Conservation (phyloP, 1,284 basidiomycete genomes). For the Fomes fomentarius region DNA sequence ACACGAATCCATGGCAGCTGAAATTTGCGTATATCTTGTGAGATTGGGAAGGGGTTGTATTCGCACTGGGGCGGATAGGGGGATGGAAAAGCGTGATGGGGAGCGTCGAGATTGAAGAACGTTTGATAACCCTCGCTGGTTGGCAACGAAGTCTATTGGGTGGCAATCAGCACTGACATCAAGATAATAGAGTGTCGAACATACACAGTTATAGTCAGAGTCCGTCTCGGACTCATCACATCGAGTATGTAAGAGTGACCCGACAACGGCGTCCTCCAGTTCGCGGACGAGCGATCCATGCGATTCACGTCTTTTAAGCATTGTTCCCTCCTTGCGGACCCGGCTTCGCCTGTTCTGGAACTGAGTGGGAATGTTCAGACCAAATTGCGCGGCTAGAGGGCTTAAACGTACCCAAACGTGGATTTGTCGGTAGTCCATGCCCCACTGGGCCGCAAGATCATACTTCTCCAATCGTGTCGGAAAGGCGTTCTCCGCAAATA, state of each 20-base stretch:
- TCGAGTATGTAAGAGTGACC: too few relatives aligned
- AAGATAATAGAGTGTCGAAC: too few relatives aligned
- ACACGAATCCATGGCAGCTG: background rate
- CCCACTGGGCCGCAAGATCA: constrained; percentile 44
- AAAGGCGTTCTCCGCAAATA: constrained; percentile 54
- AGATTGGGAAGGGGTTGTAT: constrained; percentile 32
- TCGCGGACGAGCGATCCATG: background rate
- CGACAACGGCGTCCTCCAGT: background rate
- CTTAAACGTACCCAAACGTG: constrained; percentile 54
- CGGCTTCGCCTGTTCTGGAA: constrained; percentile 52
- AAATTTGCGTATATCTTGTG: background rate
- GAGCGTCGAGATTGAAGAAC: constrained; percentile 11
- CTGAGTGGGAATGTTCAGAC: constrained; percentile 27
- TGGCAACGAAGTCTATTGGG: too few relatives aligned
- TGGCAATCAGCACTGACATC: too few relatives aligned
- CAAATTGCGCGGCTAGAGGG: background rate
- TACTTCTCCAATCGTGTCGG: constrained; percentile 48
- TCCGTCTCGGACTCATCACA: too few relatives aligned
- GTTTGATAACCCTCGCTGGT: too few relatives aligned
- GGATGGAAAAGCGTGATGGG: constrained; percentile 42
- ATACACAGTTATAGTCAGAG: too few relatives aligned
- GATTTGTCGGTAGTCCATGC: constrained; percentile 57
- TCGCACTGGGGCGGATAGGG: constrained; percentile 30
- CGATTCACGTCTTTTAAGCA: background rate
- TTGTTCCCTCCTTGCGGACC: constrained; percentile 25